Evolutionary conservation across 1,139 yeast genomes (phyloP).

Genomic region (Diutina mesorugosa): DNA sequence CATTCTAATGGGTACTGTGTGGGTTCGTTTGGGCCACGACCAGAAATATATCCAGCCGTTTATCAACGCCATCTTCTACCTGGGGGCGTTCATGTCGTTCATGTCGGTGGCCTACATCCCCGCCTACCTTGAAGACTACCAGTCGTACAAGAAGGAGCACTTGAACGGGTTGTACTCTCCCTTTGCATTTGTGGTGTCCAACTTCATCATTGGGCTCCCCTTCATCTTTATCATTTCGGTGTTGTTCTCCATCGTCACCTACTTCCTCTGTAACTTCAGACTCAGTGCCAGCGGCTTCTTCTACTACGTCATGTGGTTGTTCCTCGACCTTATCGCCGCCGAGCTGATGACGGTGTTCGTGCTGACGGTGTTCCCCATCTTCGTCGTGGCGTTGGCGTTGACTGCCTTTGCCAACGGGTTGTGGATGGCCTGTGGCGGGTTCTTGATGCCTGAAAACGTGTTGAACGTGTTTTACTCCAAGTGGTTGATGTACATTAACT

Average conservation of each 20-base stretch:
- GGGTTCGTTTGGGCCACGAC: constrained; percentile 18
- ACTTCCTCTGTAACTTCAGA: constrained; percentile 20
- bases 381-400: constrained; percentile 24
- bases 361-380: constrained; percentile 19
- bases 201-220: constrained; percentile 24
- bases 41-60: constrained; percentile 23
- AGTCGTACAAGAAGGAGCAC: constrained; percentile 17
- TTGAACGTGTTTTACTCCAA: constrained; percentile 26
- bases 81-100: constrained; percentile 31
- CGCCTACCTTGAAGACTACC: constrained; percentile 22
- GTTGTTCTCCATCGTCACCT: constrained; percentile 19
- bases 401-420: constrained; percentile 29
- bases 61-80: constrained; percentile 26
- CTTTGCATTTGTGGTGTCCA: constrained; percentile 18
- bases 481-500: constrained; percentile 26
- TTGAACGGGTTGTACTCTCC: constrained; percentile 26
- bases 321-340: constrained; percentile 25
- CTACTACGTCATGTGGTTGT: constrained; percentile 22
- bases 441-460: constrained; percentile 18
- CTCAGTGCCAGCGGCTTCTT: constrained; percentile 17
- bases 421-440: constrained; percentile 34
- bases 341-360: constrained; percentile 25
- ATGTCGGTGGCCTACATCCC: constrained; percentile 33
- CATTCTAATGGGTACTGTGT: constrained; percentile 28
- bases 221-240: constrained; percentile 20